phyloP scores from a whole-genome alignment of 2,329 filamentous ascomycete species.

The Polychaeton citri region DNA sequence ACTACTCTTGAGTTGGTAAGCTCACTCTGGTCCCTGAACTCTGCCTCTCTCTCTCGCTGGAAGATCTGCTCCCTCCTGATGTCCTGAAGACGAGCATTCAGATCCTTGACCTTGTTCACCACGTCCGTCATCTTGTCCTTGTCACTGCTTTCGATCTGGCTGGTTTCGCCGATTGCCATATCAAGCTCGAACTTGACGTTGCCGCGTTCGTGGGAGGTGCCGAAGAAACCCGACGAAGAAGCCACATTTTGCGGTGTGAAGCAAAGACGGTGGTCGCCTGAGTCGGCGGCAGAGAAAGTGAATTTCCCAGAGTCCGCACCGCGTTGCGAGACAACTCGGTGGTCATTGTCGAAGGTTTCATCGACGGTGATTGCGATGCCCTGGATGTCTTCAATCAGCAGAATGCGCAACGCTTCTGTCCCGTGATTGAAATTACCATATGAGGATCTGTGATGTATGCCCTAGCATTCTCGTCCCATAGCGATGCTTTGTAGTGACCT shows the following conservation, averaged over 20 bases:
- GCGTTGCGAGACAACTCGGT: conserved; percentile 83
- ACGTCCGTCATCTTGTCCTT: conserved; percentile 89
- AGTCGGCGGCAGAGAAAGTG: conserved; percentile 87
- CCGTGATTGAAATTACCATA: too few species aligned
- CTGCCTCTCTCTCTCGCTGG: conserved; percentile 92
- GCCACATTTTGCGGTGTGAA: conserved; percentile 72
- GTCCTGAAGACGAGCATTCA: conserved; percentile 77
- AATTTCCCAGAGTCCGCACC: conserved; percentile 64
- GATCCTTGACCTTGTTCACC: conserved; percentile 72
- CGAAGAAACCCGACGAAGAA: conserved; percentile 57
- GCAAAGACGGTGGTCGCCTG: conserved; percentile 93
- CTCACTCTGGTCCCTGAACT: conserved; percentile 97
- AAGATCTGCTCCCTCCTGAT: conserved; percentile 92
- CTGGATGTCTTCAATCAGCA: too few species aligned
- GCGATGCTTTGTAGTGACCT: conserved; percentile 77
- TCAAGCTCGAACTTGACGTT: conserved; percentile 77
- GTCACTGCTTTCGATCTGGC: conserved; percentile 83
- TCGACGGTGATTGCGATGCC: conserved; percentile 87
- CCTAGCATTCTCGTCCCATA: conserved; percentile 59
- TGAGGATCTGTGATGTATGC: conserved; percentile 60
- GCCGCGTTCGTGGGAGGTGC: conserved; percentile 49
- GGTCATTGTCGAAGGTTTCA: conserved; percentile 95
- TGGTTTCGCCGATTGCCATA: conserved; percentile 86
- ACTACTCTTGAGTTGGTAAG: conserved; percentile 82
- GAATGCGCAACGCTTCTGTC: too few species aligned